phyloP scores from a whole-genome alignment of 768 basidiomycete genomes.

The Royoungia palumana region DNA sequence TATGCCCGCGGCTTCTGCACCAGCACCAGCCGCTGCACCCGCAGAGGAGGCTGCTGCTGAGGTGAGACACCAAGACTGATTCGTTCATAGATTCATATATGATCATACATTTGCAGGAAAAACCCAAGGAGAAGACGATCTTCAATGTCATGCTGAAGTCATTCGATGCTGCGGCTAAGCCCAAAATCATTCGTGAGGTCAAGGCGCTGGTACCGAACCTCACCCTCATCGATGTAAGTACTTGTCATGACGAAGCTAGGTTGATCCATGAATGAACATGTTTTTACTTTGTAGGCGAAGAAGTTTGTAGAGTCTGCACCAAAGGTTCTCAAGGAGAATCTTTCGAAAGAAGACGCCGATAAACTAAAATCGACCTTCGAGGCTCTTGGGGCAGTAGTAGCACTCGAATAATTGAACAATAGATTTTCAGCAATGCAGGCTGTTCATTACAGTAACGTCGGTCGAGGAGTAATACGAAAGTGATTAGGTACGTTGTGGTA shows the following conservation, averaged over 20 bases:
- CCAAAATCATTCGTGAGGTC: slow-evolving; percentile 97
- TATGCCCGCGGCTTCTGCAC: slow-evolving; percentile 73
- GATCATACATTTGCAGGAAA: slow-evolving; percentile 52
- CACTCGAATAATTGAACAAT: slow-evolving; percentile 59
- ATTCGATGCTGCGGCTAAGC: slow-evolving; percentile 87
- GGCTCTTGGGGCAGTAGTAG: slow-evolving; percentile 82
- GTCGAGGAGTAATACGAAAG: slow-evolving; percentile 15
- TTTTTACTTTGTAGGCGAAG: slow-evolving; percentile 68
- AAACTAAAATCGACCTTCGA: slow-evolving; percentile 92
- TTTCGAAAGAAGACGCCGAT: slow-evolving; percentile 96
- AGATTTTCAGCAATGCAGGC: slow-evolving; percentile 11
- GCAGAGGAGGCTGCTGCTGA: slow-evolving; percentile 61
- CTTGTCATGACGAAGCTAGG: neutral
- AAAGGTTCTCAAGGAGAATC: slow-evolving; percentile 88
- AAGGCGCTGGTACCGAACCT: slow-evolving; percentile 94
- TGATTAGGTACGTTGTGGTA: slow-evolving; percentile 19
- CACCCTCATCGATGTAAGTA: slow-evolving; percentile 91
- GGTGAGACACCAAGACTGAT: slow-evolving; percentile 39
- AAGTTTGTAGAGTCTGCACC: slow-evolving; percentile 97
- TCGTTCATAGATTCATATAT: neutral
- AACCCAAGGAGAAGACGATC: slow-evolving; percentile 97
- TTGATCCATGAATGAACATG: slow-evolving; percentile 1
- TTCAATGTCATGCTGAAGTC: slow-evolving; percentile 95
- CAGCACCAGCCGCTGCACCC: slow-evolving; percentile 50
- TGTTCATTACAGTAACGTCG: slow-evolving; percentile 15